Conservation (phyloP, 208 protist genomes). For the Trypanosoma scelopori region DNA sequence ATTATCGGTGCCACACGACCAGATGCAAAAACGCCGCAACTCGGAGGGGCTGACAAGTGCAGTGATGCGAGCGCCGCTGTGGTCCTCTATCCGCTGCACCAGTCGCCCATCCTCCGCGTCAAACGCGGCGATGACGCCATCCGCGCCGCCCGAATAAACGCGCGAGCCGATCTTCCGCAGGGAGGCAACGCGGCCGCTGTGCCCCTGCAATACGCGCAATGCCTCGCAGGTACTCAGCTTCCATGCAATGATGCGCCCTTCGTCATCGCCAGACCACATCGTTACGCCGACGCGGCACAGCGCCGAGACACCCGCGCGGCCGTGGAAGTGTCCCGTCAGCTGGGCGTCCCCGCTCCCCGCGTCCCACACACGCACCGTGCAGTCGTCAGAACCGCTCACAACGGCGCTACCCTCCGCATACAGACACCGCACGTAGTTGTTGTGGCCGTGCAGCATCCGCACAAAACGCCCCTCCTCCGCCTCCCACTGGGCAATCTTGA, state of each 20-base stretch:
- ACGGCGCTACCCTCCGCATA: conserved; percentile 80
- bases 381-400: conserved; percentile 74
- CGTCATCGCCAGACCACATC: conserved; percentile 84
- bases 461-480: conserved; percentile 35
- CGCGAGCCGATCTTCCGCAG: conserved; percentile 63
- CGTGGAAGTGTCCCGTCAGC: conserved; percentile 78
- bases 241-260: conserved; percentile 69
- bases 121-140: conserved; percentile 73
- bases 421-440: conserved; percentile 67
- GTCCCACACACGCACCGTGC: conserved; percentile 86
- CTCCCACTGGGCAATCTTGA: conserved; percentile 75
- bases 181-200: conserved; percentile 49
- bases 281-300: conserved; percentile 69
- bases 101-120: conserved; percentile 43
- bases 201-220: conserved; percentile 41
- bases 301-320: conserved; percentile 54
- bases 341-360: conserved; percentile 57
- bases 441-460: conserved; percentile 69
- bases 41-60: conserved; percentile 49
- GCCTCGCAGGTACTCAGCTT: conserved; percentile 70
- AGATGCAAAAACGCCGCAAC: conserved; percentile 77
- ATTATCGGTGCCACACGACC: conserved; percentile 69
- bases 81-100: conserved; percentile 58
- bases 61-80: conserved; percentile 49
- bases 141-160: conserved; percentile 63